Evolutionary conservation across 495 filamentous ascomycete species (phyloP).

Genomic region (Annulohypoxylon nitens): DNA sequence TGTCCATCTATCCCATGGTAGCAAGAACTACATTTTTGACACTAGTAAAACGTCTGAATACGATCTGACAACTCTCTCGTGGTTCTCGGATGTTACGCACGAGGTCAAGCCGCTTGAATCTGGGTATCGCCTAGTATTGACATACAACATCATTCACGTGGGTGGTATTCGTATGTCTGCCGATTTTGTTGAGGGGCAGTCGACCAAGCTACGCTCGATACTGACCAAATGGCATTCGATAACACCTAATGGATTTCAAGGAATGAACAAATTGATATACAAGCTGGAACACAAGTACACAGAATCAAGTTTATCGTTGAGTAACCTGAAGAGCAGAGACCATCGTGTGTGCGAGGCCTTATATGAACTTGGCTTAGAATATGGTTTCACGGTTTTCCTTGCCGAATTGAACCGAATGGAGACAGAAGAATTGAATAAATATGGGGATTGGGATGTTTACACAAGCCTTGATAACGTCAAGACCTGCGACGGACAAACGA

Average conservation of each 20-base stretch:
- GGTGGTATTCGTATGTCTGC: conserved; percentile 30
- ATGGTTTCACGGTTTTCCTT: conserved; percentile 22
- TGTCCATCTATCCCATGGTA: conserved; percentile 59
- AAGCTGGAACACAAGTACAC: conserved; percentile 63
- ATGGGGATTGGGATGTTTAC: no score
- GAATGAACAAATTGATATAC: conserved; percentile 52
- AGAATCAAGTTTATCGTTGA: conserved; percentile 51
- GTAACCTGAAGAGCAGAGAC: conserved; percentile 60
- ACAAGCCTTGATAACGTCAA: conserved; percentile 19
- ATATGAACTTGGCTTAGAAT: conserved; percentile 19
- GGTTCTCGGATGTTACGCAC: conserved; percentile 67
- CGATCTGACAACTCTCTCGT: conserved; percentile 59
- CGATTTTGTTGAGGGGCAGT: conserved; percentile 40
- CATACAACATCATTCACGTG: conserved; percentile 65
- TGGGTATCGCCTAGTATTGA: conserved; percentile 64
- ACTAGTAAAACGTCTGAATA: conserved; percentile 53
- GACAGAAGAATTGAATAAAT: not conserved
- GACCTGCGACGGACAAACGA: conserved; percentile 22
- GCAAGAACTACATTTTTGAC: conserved; percentile 52
- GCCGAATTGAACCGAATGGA: conserved; percentile 26
- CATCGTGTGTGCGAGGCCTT: conserved; percentile 37
- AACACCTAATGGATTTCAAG: not conserved
- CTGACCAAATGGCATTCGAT: conserved; percentile 18
- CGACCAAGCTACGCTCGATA: conserved; percentile 8
- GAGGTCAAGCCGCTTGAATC: conserved; percentile 62